Conservation (phyloP, 306 rosid species). For the Cotoneaster glaucophyllus region DNA sequence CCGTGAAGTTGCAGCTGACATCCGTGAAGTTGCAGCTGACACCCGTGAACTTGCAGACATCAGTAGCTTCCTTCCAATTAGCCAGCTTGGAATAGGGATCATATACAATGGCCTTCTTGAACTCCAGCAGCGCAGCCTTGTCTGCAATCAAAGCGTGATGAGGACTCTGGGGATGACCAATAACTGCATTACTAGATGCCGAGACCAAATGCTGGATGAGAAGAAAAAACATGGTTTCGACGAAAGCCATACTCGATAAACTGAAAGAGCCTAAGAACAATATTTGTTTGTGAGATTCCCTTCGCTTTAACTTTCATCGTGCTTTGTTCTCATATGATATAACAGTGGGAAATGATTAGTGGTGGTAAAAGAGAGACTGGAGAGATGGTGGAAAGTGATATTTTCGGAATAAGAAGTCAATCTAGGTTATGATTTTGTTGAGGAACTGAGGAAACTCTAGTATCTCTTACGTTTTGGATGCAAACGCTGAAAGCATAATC, state of each 20-base stretch:
- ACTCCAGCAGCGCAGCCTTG: constrained; percentile 45
- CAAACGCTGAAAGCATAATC: too few relatives aligned
- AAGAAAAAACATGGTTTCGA: constrained; percentile 30
- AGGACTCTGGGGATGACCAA: constrained; percentile 24
- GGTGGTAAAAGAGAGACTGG: too few relatives aligned
- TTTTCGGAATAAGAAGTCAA: too few relatives aligned
- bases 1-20: too few relatives aligned
- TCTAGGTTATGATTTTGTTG: too few relatives aligned
- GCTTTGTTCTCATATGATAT: background rate
- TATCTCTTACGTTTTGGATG: too few relatives aligned
- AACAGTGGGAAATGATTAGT: too few relatives aligned
- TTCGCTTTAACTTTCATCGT: constrained; percentile 16
- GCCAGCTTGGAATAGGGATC: constrained; percentile 45
- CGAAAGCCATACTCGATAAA: constrained; percentile 26
- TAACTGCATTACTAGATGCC: constrained; percentile 14
- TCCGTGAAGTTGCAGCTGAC: constrained; percentile 5
- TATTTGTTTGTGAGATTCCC: background rate
- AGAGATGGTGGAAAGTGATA: too few relatives aligned
- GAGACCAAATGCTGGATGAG: constrained; percentile 33
- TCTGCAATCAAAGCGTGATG: constrained; percentile 38
- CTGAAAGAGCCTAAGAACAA: background rate
- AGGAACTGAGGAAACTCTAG: too few relatives aligned
- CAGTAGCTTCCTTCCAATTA: constrained; percentile 46
- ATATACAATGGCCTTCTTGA: constrained; percentile 31
- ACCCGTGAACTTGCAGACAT: constrained; percentile 53